Conservation (phyloP, 148 eudicot genomes). For the Pouteria glomerata region DNA sequence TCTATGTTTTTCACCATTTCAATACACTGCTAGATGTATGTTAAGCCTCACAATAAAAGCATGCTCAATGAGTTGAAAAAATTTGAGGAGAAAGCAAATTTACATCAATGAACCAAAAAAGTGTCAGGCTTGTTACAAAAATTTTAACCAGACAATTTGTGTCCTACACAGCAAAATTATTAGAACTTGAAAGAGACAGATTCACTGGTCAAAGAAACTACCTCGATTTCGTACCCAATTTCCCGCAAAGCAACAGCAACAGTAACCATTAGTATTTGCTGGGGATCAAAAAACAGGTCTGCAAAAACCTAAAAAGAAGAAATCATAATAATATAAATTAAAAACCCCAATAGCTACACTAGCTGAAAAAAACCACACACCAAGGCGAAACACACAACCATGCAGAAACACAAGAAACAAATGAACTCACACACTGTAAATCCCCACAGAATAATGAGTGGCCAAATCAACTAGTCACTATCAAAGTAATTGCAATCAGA, state of each 20-base stretch:
- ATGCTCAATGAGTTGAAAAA: neutral
- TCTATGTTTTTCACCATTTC: neutral
- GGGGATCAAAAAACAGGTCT: constrained; percentile 66
- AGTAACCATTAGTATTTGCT: constrained; percentile 82
- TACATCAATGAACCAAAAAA: neutral
- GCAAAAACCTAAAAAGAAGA: constrained; percentile 62
- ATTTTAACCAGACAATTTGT: neutral
- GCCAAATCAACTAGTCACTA: constrained; percentile 12
- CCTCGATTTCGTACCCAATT: constrained; percentile 88
- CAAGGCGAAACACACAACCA: neutral
- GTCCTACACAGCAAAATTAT: neutral
- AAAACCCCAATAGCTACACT: constrained; percentile 8
- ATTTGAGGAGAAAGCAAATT: neutral
- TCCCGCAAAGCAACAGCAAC: constrained; percentile 63
- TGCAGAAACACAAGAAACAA: neutral
- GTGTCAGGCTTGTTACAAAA: neutral
- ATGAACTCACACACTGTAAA: neutral
- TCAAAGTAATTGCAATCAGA: neutral
- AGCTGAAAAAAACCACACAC: constrained; percentile 2
- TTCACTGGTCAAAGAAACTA: constrained; percentile 20
- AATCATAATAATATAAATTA: constrained; percentile 23
- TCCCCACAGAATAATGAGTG: neutral
- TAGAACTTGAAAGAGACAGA: neutral
- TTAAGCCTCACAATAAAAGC: constrained; percentile 4
- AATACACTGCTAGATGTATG: neutral